Conservation (phyloP, 2,329 filamentous ascomycete genomes). For the Teratosphaeria destructans region DNA sequence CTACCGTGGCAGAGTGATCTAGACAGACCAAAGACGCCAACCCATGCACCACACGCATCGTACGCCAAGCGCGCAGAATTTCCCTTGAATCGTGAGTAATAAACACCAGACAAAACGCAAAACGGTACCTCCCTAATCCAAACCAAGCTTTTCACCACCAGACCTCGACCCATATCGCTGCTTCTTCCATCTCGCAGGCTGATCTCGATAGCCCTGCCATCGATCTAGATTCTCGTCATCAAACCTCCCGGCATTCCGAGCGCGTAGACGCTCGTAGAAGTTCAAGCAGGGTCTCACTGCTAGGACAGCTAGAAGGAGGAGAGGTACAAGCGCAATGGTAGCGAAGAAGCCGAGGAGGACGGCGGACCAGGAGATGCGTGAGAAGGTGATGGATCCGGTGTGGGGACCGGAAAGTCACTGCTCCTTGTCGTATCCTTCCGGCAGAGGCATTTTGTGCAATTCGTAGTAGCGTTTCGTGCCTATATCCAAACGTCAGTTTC, state of each 20-base stretch:
- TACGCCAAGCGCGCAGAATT: neutral
- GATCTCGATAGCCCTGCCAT: neutral
- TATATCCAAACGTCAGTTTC: conserved; percentile 24
- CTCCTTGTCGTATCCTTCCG: conserved; percentile 64
- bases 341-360: neutral
- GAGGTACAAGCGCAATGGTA: neutral
- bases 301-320: neutral
- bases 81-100: neutral
- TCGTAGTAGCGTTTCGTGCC: conserved; percentile 83
- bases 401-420: conserved; percentile 22
- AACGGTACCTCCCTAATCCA: neutral
- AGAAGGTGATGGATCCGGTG: neutral
- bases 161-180: neutral
- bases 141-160: neutral
- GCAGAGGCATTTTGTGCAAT: conserved; percentile 68
- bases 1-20: neutral
- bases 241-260: neutral
- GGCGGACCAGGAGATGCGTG: neutral
- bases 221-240: neutral
- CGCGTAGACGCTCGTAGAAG: neutral
- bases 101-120: neutral
- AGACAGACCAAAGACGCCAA: neutral
- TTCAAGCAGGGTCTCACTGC: neutral
- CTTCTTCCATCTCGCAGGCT: neutral
- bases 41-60: neutral